A percentile compares a stretch with the other conserved stretches of the same genome.
phyloP scores from a whole-genome alignment of 179 eudicot genomes.

The Spergularia azorica region DNA sequence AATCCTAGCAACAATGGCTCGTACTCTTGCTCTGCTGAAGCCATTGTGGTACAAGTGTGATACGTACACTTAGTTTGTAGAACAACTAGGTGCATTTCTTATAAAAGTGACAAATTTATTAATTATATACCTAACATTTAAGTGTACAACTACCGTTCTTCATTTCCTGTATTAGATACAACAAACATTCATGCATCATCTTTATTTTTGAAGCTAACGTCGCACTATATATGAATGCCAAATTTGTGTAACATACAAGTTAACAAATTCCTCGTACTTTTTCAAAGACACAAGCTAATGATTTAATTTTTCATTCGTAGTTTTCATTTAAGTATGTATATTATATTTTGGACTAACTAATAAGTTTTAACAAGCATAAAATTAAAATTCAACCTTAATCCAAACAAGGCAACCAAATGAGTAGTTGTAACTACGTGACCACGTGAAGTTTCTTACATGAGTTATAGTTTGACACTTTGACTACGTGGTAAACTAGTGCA shows the following conservation, averaged over 20 bases:
- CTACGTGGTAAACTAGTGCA: background rate
- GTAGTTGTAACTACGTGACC: background rate
- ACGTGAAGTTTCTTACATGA: background rate
- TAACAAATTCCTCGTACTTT: too few species aligned
- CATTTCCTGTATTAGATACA: background rate
- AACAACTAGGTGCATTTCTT: background rate
- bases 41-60: background rate
- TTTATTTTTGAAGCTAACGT: too few species aligned
- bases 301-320: too few species aligned
- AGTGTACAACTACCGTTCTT: slow-evolving; percentile 20
- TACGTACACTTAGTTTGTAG: too few species aligned
- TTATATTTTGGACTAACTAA: too few species aligned
- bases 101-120: background rate
- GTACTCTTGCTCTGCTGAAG: slow-evolving; percentile 23
- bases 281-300: too few species aligned
- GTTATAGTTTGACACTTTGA: background rate
- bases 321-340: too few species aligned
- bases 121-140: background rate
- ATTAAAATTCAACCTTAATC: too few species aligned
- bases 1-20: slow-evolving; percentile 30
- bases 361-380: too few species aligned
- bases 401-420: background rate
- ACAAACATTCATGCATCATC: background rate
- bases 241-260: too few species aligned
- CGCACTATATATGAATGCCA: too few species aligned